Evolutionary conservation across 176 grass and related monocot genomes (phyloP), one percentile per base, ranked within the genome.

Genomic region (Musa troglodytarum): DNA sequence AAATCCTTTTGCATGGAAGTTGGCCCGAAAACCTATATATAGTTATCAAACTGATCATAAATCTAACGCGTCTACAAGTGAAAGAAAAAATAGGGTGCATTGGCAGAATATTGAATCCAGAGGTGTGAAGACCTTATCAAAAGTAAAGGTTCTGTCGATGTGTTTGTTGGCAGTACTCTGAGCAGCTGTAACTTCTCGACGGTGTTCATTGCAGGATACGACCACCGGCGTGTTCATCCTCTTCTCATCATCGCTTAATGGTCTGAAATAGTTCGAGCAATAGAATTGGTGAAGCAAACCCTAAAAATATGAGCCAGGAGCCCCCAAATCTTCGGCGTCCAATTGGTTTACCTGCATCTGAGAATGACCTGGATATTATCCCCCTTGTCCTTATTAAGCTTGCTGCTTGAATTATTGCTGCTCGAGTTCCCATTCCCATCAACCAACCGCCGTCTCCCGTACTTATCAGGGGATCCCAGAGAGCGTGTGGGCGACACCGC

Each of bases 351-450:
- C 95, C 95, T 93, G 95, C 95, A 93, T 78, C 95, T 85, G 72
- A 98, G 80, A 50, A 98, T 80, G 11, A 94, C 95, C 86, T 93
- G 90, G 29, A 98, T 84, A 52, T 90, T 90, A 71, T 72, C 88
- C 72, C 85, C 90, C 61, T 78, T 75, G 58, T 87, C 88, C 66
- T 71, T 86, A 52, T 87, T 84, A 19, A 58, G 50, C 52, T 76
- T 80, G 64, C 69, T 26, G 49, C 43, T 25, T 2, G 75, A 77
- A n/a, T 21, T 66, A 43, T 43, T 6, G 34, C 34, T 26, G 49
- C 43, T 25, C 8, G 75, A 77, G 43, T 21, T 66, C 20, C 75
- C 75, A 65, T 65, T 66, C 1, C 49, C 59, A 50, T 77, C 75
- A 52, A 26, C 22, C 11, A n/a, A 77, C 29, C 50, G 61, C n/a